Evolutionary conservation across 108 stramenopile species (phyloP), one percentile per base, ranked within the genome.

Genomic region (Schizochytrium sp.): DNA sequence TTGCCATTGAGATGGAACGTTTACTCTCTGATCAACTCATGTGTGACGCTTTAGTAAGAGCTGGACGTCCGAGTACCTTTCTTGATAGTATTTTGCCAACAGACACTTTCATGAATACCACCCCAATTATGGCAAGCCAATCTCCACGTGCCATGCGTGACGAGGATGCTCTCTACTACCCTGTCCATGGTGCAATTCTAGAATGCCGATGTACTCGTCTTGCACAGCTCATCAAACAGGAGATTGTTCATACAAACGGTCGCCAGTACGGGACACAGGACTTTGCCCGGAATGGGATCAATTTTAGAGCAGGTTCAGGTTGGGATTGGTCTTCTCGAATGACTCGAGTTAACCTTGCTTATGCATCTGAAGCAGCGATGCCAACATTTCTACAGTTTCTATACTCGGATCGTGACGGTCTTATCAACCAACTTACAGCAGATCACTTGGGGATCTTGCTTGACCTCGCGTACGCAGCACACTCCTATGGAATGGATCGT

Each of bases 1-100:
- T 69, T 44, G 64, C 64, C 44, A 38, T 69, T 44, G 64, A 69
- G 28, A 69, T 69, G 64, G 64, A 69, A 38, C 64, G 64, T 38
- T 44, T 69, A 10, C 44, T 69, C 28, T 8, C 64, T 10, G 28
- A 69, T 69, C 64, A 69, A 15, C 64, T 69, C 64, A 69, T 69
- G 64, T 69, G 64, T 44, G 64, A 69, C 15, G 64, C 64, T 7
- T 38, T 38, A 38, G 64, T 69, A 38, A 69, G 15, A 38, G 64
- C 64, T 7, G 64, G 64, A 0, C 12, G 28, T 10, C 64, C 64
- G 8, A 69, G 64, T 38, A 69, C 64, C 28, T 38, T 69, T 7
- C 10, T 69, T 7, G 64, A 69, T 2, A 44, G 64, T 44, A 44
- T 69, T 0, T 38, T 69, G 7, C 64, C 64, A 0, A 44, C 64